Evolutionary conservation across 306 rosid genomes (phyloP).

Genomic region (Arachis stenosperma): DNA sequence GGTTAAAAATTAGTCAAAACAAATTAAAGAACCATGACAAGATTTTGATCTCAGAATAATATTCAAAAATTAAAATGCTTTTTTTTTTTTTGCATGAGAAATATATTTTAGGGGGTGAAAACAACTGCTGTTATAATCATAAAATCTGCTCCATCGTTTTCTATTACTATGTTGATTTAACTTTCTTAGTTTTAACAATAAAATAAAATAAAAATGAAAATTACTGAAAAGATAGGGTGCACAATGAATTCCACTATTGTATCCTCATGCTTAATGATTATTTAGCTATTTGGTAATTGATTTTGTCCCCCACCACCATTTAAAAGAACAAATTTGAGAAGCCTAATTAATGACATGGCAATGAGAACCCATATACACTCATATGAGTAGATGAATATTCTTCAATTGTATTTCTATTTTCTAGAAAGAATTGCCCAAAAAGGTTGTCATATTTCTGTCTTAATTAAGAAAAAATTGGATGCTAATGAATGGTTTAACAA

Average conservation of each 20-base stretch:
- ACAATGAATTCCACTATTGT: conserved; percentile 39
- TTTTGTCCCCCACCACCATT: conserved; percentile 57
- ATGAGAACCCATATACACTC: conserved; percentile 31
- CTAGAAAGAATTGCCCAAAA: not conserved
- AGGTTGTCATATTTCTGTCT: not conserved
- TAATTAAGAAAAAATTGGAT: conserved; percentile 2
- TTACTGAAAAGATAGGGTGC: conserved; percentile 33
- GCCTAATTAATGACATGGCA: conserved; percentile 51
- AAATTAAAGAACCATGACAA: not conserved
- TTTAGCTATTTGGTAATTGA: conserved; percentile 47
- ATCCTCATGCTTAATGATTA: conserved; percentile 66
- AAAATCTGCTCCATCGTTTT: conserved; percentile 32
- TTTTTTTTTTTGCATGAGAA: conserved; percentile 33
- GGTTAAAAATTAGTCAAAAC: not conserved
- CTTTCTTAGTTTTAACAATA: not conserved
- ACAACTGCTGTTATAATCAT: conserved; percentile 32
- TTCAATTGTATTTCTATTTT: conserved; percentile 21
- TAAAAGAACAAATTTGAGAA: conserved; percentile 49
- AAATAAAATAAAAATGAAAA: not conserved
- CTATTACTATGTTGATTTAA: conserved; percentile 23
- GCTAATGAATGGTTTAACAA: not conserved
- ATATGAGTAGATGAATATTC: conserved; percentile 36
- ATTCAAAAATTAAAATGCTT: no score
- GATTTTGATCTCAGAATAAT: conserved; percentile 11
- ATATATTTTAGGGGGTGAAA: conserved; percentile 42